Conservation (phyloP, 2,329 filamentous ascomycete genomes). For the Sarocladiaceae sp. region DNA sequence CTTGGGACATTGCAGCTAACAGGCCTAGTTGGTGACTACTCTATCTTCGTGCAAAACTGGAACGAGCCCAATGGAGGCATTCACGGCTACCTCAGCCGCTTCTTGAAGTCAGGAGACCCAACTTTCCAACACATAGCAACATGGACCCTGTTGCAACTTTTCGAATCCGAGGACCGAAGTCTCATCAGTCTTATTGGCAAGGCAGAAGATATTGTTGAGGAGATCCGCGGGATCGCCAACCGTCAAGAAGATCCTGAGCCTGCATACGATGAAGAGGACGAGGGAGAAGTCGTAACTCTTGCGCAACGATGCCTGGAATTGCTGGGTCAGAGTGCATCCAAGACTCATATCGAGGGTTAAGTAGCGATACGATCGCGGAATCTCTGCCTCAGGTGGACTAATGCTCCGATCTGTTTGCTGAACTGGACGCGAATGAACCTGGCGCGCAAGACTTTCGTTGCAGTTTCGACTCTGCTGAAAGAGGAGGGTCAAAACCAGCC, state of each 20-base stretch:
- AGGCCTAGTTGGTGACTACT: conserved; percentile 96
- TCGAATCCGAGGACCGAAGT: conserved; percentile 89
- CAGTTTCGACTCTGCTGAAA: neutral
- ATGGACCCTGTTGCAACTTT: conserved; percentile 91
- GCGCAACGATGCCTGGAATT: conserved; percentile 88
- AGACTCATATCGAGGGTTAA: conserved; percentile 78
- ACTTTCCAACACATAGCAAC: conserved; percentile 99
- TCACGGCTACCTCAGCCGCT: conserved; percentile 89
- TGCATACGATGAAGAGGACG: conserved; percentile 82
- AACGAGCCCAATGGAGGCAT: conserved; percentile 88
- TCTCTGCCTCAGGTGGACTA: too few relatives aligned
- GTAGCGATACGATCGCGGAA: too few relatives aligned
- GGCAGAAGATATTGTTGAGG: conserved; percentile 84
- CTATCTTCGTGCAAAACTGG: conserved; percentile 94
- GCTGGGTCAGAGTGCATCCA: conserved; percentile 69
- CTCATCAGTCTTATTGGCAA: conserved; percentile 86
- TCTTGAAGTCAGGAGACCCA: conserved; percentile 88
- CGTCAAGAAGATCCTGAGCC: conserved; percentile 84
- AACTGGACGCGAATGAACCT: neutral
- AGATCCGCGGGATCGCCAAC: conserved; percentile 88
- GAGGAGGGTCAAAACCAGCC: neutral
- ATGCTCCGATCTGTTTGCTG: neutral
- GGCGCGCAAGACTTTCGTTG: neutral
- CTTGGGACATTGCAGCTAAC: neutral
- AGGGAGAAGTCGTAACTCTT: conserved; percentile 87